Evolutionary conservation across 129 eudicot genomes (phyloP).

Genomic region (Flaveria ramosissima): DNA sequence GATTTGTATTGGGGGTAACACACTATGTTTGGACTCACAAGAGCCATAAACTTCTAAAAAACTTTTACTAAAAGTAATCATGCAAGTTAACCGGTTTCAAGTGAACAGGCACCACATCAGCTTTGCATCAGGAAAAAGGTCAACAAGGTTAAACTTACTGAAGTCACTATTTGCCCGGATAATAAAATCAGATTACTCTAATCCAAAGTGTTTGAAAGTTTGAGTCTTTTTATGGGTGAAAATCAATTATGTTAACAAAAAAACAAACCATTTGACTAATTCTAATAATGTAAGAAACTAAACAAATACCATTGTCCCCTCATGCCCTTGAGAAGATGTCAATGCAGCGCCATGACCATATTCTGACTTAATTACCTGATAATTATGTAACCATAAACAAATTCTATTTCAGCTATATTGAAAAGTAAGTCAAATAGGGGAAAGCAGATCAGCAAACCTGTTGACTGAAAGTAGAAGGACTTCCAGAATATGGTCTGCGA

Average conservation of each 20-base stretch:
- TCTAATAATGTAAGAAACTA: background rate
- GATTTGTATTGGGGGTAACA: background rate
- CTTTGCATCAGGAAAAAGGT: background rate
- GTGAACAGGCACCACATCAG: background rate
- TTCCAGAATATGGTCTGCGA: slow-evolving; percentile 72
- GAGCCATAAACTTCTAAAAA: background rate
- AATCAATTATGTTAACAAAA: background rate
- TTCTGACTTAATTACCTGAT: slow-evolving; percentile 43
- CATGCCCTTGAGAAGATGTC: slow-evolving; percentile 44
- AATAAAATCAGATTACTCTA: background rate
- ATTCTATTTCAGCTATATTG: slow-evolving; percentile 23
- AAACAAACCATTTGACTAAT: background rate
- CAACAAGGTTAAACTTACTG: slow-evolving; percentile 6
- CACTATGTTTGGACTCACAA: background rate
- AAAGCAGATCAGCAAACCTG: slow-evolving; percentile 45
- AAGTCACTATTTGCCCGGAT: background rate
- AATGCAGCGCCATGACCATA: slow-evolving; percentile 41
- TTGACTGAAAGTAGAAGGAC: slow-evolving; percentile 33
- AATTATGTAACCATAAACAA: slow-evolving; percentile 1
- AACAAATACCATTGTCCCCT: slow-evolving; percentile 47
- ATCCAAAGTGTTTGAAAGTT: background rate
- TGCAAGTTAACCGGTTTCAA: background rate
- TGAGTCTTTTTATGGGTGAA: background rate
- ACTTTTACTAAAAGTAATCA: background rate
- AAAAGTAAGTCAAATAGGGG: slow-evolving; percentile 8